Evolutionary conservation across 2,329 filamentous ascomycete genomes (phyloP), one percentile per base, ranked within the genome.

Genomic region (Curvularia hawaiiensis): DNA sequence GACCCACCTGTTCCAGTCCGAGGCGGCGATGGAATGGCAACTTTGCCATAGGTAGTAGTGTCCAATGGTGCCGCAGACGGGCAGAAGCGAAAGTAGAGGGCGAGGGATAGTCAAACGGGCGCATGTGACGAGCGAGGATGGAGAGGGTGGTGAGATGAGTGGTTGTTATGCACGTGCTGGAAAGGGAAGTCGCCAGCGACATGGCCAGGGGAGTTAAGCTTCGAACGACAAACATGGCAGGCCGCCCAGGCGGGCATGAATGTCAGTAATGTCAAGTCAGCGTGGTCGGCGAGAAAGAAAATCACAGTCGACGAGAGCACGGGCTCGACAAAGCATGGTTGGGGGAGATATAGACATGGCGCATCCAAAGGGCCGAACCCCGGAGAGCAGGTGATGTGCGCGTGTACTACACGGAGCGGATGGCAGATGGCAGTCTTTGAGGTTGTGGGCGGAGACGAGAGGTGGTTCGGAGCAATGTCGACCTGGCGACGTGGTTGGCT

Each of bases 1-100:
- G 66, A 61, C 61, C 65, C 62, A 66, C 64, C 55, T 51, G 62
- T 67, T 66, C 65, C 59, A 62, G 61, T 47, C 60, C 54, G 66
- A 58, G 61, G 57, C 51, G 20, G 52, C 51, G 35, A 56, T 38
- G 54, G 54, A 35, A 35, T 45, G 55, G 47, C 44, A 47, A 22
- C 18, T 30, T 6, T 62, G 55, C 51, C 60, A 66, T 69, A 66
- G 24, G 26, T 9, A 24, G 16, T 14, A 20, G 20, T 7, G 20
- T 11, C 10, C 10, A 31, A 31, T 24, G 11, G 22, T 43, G 54
- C 38, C 43, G 28, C 16, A 52, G 33, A 52, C 52, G 61, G 59
- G 54, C 43, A 58, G 54, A 64, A 66, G 62, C 61, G 61, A 66
- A 22, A 49, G 41, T 45, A 59, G 44, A 20, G 52, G 41, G 54